These are phyloP conservation scores for Boletus vermiculosoides DNA, from an alignment of 768 basidiomycete genomes.

Conservation along the genomic window DNA sequence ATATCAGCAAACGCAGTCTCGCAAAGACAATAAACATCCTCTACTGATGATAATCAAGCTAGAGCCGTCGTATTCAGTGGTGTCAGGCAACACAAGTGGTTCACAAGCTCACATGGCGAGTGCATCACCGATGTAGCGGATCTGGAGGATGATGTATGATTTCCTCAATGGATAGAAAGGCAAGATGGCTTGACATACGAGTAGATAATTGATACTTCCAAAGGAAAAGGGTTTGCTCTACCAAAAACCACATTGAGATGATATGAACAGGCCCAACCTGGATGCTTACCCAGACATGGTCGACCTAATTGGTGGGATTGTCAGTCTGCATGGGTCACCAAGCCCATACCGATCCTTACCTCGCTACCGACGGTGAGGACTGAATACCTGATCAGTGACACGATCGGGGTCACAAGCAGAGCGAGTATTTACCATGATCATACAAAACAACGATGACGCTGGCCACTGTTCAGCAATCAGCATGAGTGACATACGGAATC, in stretches of 20 bases:
- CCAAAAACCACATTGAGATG: background rate
- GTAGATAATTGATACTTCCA: slow-evolving; percentile 19
- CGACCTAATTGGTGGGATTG: slow-evolving; percentile 3
- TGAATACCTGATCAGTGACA: background rate
- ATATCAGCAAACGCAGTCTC: background rate
- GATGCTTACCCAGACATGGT: slow-evolving; percentile 20
- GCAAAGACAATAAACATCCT: background rate
- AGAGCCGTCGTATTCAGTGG: background rate
- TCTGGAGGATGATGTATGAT: slow-evolving; percentile 3
- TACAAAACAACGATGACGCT: slow-evolving; percentile 14
- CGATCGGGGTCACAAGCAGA: background rate
- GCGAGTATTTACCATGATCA: slow-evolving; percentile 15
- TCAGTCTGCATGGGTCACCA: background rate
- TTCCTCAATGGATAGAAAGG: no score
- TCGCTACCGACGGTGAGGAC: slow-evolving; percentile 18
- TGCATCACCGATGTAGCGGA: slow-evolving; percentile 25
- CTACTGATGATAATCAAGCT: slow-evolving; percentile 19
- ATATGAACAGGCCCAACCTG: no score
- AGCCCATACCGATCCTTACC: background rate
- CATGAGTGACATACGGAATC: background rate
- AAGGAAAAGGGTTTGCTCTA: slow-evolving; percentile 9
- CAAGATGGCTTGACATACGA: slow-evolving; percentile 15
- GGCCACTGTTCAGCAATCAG: background rate
- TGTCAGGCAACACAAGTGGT: background rate
- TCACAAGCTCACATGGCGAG: slow-evolving; percentile 16